phyloP scores from a whole-genome alignment of 306 rosid species.

The Malus sylvestris region DNA sequence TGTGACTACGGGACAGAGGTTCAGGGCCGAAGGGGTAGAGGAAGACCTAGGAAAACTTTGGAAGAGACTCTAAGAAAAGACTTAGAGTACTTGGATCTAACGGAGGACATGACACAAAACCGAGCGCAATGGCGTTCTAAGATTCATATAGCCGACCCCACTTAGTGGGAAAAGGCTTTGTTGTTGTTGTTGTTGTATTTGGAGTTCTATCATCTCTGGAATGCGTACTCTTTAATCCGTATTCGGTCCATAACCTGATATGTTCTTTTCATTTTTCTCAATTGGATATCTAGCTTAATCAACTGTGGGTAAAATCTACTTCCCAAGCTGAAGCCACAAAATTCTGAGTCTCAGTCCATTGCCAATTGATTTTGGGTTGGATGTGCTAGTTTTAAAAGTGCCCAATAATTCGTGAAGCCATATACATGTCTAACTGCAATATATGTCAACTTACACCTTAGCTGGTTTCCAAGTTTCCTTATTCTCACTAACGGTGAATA shows the following conservation, averaged over 20 bases:
- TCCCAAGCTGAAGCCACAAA: not conserved
- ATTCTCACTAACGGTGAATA: not conserved
- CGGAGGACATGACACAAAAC: too few relatives aligned
- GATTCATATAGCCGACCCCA: too few relatives aligned
- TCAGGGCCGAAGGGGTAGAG: too few relatives aligned
- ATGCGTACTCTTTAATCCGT: not conserved
- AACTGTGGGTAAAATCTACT: not conserved
- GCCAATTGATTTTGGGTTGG: not conserved
- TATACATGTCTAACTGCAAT: not conserved
- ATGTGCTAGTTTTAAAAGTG: not conserved
- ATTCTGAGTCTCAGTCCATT: not conserved
- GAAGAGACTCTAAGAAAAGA: too few relatives aligned
- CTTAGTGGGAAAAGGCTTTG: too few relatives aligned
- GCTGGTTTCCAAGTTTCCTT: not conserved
- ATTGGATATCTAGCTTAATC: not conserved
- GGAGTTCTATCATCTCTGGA: not conserved
- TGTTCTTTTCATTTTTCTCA: not conserved
- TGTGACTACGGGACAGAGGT: too few relatives aligned
- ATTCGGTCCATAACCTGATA: not conserved
- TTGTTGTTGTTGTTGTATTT: not conserved
- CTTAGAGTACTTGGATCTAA: too few relatives aligned
- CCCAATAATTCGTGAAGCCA: not conserved
- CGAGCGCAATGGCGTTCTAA: too few relatives aligned
- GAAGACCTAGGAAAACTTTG: too few relatives aligned
- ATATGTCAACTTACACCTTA: not conserved